Evolutionary conservation across 805 yeast species (phyloP), one percentile per base, ranked within the genome.

Genomic region (Starmerella davenportii): DNA sequence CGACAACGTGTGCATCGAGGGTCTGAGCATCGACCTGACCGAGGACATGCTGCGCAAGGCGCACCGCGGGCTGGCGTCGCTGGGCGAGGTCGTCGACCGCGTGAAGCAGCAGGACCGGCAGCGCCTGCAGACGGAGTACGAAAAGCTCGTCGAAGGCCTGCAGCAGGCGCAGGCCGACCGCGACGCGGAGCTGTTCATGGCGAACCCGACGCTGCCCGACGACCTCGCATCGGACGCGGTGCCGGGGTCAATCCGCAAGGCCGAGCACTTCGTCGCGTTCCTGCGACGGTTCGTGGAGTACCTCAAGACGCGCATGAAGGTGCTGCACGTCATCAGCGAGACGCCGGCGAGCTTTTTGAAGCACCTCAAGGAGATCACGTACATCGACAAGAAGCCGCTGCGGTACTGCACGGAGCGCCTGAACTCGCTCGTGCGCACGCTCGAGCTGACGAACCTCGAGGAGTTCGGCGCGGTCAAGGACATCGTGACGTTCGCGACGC

Each of bases 1-100:
- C 40, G 98, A 90, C 66, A 90, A 90, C 65, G 99, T 90, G 41
- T 90, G 99, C 63, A 90, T 90, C 41, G 99, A 90, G 58, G 80
- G 96, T 0, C 59, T 90, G 31, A 81, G 95, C 4, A 67, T 90
- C 36, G 96, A 90, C 54, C 62, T 90, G 46, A 90, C 95, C 0
- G 93, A 84, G 49, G 95, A 87, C 48, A 72, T 82, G 7, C 60
- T 90, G 43, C 76, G 84, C 51, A 66, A 74, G 47, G 98, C 98
- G 0, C 68, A 93, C 1, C 68, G 76, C 47, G 96, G 96, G 47
- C 93, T 94, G 0, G 69, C 69, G 46, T 69, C 79, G 35, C 63
- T 90, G 43, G 74, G 75, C n/a, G 70, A 65, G 20, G 85, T 76
- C 31, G 82, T 90, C n/a, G 84, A 78, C 24, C 79, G 77, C 13